phyloP scores from a whole-genome alignment of 2,329 filamentous ascomycete genomes.

The Alternaria dauci region DNA sequence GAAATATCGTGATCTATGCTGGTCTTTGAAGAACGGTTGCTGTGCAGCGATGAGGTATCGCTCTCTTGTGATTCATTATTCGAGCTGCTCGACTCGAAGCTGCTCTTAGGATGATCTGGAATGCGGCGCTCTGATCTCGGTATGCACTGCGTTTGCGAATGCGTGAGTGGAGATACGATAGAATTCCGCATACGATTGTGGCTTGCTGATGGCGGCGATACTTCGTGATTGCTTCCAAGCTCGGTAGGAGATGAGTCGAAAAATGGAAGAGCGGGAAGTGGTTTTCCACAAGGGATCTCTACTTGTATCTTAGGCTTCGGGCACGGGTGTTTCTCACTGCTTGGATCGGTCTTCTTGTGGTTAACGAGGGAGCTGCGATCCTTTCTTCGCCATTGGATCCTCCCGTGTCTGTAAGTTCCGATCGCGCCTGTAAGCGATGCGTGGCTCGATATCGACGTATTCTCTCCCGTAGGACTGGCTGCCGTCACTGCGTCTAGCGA shows the following conservation, averaged over 20 bases:
- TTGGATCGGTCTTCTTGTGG: slow-evolving; percentile 17
- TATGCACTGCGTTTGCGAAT: slow-evolving; percentile 25
- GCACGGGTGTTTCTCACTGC: slow-evolving; percentile 28
- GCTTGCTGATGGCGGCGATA: slow-evolving; percentile 46
- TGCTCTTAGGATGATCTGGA: slow-evolving; percentile 21
- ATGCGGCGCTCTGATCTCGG: slow-evolving; percentile 9
- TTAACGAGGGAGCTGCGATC: slow-evolving; percentile 13
- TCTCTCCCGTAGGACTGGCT: slow-evolving; percentile 27
- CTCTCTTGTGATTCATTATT: slow-evolving; percentile 49
- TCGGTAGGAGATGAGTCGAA: slow-evolving; percentile 37
- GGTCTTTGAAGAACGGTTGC: slow-evolving; percentile 51
- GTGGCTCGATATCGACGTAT: slow-evolving; percentile 34
- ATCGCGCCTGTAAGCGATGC: slow-evolving; percentile 46
- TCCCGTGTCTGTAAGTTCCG: slow-evolving; percentile 57
- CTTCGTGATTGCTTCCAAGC: slow-evolving; percentile 28
- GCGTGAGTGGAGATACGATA: slow-evolving; percentile 42
- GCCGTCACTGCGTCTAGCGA: slow-evolving; percentile 23
- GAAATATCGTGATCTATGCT: slow-evolving; percentile 46
- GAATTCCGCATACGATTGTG: slow-evolving; percentile 36
- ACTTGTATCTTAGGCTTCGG: slow-evolving; percentile 48
- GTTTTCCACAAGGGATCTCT: slow-evolving; percentile 47
- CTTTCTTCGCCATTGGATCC: slow-evolving; percentile 52
- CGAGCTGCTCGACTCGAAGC: slow-evolving; percentile 37
- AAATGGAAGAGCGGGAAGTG: slow-evolving; percentile 41
- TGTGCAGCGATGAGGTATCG: slow-evolving; percentile 52